Base-by-base conservation (phyloP, 306 rosid species). In the Calophaca sinica region DNA sequence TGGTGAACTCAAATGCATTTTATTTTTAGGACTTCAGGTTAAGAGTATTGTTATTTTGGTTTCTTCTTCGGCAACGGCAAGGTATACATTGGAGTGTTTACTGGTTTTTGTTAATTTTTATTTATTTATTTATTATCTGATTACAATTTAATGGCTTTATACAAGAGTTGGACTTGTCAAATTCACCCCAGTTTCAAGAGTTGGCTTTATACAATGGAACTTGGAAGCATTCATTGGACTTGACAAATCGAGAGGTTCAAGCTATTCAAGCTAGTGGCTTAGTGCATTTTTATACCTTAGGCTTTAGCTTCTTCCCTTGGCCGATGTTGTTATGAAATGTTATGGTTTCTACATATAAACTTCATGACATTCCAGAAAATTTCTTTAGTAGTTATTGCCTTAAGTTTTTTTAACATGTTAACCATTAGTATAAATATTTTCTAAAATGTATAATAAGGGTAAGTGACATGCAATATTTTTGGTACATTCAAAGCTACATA, bases 1-100 rank as follows among this genome's bases (percentile, higher is more conserved):
- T 68, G 82, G 68, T 66, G 76, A 62, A 84, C 81, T 68, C 83
- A 86, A 72, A 52, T 74, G 76, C 63, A 51, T 79, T 75, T 73
- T 59, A 44, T 66, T 71, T 50, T 76, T 62, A 74, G 80, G 77
- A 78, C 71, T 60, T 55, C 26, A 73, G 79, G 54, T 71, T 62
- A 54, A 36, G 61, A 58, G 76, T 35, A 49, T 48, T 70, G 51
- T 45, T 55, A 39, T 77, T 68, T 81, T 69, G 78, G 77, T 55
- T 62, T 75, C 63, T 31, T 61, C 75, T 48, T 62, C 68, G 50
- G 49, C 50, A 10, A 63, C 20, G 5, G 48, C 78, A 53, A 76
- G 50, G 74, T 68, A 32, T 77, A 78, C 50, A 35, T 72, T 70
- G 72, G 85, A 78, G 78, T 77, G 75, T 62, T 77, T 12, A 53